Conservation (phyloP, 768 basidiomycete genomes). For the Panus rudis region DNA sequence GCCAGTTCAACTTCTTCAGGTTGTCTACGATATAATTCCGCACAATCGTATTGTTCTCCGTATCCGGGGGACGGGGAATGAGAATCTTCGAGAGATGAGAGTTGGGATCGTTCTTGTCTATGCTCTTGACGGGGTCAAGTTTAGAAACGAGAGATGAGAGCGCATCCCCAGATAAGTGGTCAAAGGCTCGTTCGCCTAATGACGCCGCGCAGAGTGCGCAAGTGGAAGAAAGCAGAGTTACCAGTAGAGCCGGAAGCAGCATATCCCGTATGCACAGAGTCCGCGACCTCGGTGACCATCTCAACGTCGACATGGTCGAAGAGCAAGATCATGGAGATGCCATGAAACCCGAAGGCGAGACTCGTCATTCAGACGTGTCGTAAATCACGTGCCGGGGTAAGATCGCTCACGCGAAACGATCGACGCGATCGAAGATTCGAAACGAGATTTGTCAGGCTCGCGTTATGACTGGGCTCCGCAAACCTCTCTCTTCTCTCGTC, state of each 20-base stretch:
- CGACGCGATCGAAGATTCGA: no score
- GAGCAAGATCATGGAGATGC: background rate
- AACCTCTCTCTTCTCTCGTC: conserved; percentile 2
- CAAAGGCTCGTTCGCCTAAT: conserved; percentile 31
- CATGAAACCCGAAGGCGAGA: background rate
- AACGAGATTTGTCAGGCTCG: background rate
- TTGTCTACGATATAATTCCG: conserved; percentile 73
- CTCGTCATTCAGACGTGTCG: no score
- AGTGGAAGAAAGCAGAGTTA: conserved; percentile 11
- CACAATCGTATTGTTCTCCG: conserved; percentile 74
- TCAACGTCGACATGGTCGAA: conserved; percentile 7
- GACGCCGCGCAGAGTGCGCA: conserved; percentile 24
- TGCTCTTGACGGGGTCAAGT: conserved; percentile 59
- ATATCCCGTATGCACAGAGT: background rate
- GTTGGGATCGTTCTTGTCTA: conserved; percentile 56
- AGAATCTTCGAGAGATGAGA: conserved; percentile 81
- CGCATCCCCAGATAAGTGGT: conserved; percentile 41
- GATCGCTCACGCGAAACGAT: no score
- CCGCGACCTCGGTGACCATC: background rate
- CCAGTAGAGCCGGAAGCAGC: conserved; percentile 2
- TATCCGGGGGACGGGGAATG: conserved; percentile 76
- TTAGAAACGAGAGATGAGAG: conserved; percentile 43
- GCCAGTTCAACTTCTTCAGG: conserved; percentile 73
- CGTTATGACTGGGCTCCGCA: background rate
- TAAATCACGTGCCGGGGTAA: no score